These are phyloP conservation scores for Funneliformis geosporum DNA, from an alignment of 192 early-diverging fungal genomes.

Conservation along the genomic window DNA sequence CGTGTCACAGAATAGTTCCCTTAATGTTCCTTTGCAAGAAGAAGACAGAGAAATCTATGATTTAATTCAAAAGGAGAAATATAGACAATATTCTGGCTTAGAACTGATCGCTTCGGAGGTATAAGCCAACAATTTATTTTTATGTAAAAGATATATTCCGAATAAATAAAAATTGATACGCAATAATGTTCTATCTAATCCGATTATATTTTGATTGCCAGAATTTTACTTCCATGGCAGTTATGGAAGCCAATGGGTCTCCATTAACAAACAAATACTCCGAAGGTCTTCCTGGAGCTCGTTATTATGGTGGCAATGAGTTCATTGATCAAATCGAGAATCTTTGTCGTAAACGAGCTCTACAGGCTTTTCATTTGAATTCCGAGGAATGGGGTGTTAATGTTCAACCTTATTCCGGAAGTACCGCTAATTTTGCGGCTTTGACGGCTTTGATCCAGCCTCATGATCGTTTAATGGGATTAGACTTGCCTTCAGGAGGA, in stretches of 20 bases:
- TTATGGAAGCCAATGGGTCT: constrained; percentile 99
- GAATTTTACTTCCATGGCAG: constrained; percentile 99
- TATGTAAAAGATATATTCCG: background rate
- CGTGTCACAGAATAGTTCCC: constrained; percentile 55
- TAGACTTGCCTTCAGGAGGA: constrained; percentile 99
- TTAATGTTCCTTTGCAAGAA: constrained; percentile 88
- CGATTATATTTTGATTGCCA: constrained; percentile 42
- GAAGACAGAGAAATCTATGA: constrained; percentile 93
- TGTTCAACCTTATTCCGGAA: constrained; percentile 99
- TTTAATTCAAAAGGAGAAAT: constrained; percentile 96
- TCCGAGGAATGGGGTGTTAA: constrained; percentile 97
- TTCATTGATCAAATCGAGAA: constrained; percentile 94
- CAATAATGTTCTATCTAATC: background rate
- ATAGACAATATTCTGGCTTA: constrained; percentile 96
- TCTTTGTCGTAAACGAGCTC: constrained; percentile 93
- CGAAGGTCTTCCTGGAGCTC: constrained; percentile 97
- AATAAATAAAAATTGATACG: background rate
- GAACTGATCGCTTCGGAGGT: constrained; percentile 99
- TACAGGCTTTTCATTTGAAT: constrained; percentile 89
- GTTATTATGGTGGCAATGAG: constrained; percentile 99
- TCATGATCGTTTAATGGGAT: constrained; percentile 99
- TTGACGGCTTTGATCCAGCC: constrained; percentile 94
- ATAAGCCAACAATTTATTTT: constrained; percentile 8
- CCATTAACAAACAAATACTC: constrained; percentile 99
- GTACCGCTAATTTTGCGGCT: constrained; percentile 98